Base-by-base conservation (phyloP, 371 early-diverging fungal species). In the Furculomyces boomerangus region DNA sequence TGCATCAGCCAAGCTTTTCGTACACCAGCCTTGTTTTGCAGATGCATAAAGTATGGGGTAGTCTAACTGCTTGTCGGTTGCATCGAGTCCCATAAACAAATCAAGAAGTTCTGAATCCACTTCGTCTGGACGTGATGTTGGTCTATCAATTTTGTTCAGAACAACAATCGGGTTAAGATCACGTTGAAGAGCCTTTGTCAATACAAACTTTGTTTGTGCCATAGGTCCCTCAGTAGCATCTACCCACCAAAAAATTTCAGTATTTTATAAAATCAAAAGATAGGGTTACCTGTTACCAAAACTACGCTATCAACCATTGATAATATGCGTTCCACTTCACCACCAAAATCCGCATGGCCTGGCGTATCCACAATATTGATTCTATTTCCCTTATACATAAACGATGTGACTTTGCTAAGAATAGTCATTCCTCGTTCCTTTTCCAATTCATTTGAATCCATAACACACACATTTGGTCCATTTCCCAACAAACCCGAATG, bases 291-390 rank as follows among this genome's bases (percentile, higher is more conserved):
- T 24, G 49, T 49, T 24, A 88, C 81, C 44, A 88, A 63, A 14
- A 81, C 77, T 2, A 80, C 87, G 25, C 85, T 81, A 61, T 88
- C 87, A 16, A 86, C 82, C 81, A 88, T 81, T 10, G 80, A 78
- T 54, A 88, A 68, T 40, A 86, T 81, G 30, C 88, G 79, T 63
- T 86, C 87, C n/a, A 88, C 88, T 55, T 88, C 84, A 27, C 85
- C 86, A 24, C 83, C 83, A 51, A 83, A 83, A 66, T 83, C 84
- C 7, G 81, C 78, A 55, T 81, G 77, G 14, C 87, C 86, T 13
- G 88, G 88, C 1, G 86, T 86, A 63, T 88, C 88, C 40, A 88
- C 80, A 65, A 88, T 81, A 63, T 86, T 88, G 68, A 88, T 81
- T 58, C 84, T 78, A 63, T 79, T 63, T 43, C 67, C 74, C 54